Evolutionary conservation across 495 filamentous ascomycete genomes (phyloP).

Genomic region (Ramalina intermedia): DNA sequence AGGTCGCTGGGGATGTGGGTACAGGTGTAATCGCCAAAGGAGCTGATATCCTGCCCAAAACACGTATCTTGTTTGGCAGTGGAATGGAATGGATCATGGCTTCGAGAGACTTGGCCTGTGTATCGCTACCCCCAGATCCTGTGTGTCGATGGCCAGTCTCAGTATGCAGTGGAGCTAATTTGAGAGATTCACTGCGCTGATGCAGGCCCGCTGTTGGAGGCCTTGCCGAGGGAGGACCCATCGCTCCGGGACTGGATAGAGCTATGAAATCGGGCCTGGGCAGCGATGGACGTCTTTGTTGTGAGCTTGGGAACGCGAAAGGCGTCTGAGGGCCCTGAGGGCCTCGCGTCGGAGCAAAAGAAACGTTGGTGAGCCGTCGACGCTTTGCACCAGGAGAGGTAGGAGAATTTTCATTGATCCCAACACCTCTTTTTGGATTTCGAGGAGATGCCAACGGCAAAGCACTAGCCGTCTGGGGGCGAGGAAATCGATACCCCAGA

Average conservation of each 20-base stretch:
- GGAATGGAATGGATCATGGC: constrained; percentile 63
- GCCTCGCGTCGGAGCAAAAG: background rate
- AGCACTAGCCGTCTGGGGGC: background rate
- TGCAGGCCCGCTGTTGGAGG: constrained; percentile 17
- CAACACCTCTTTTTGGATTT: background rate
- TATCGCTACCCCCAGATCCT: constrained; percentile 14
- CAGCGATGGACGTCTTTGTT: constrained; percentile 13
- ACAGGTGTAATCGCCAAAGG: constrained; percentile 34
- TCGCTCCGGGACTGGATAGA: constrained; percentile 17
- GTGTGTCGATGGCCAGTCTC: constrained; percentile 1
- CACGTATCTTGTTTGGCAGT: constrained; percentile 28
- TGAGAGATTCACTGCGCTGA: constrained; percentile 28
- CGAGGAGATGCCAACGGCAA: background rate
- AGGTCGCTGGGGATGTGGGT: constrained; percentile 22
- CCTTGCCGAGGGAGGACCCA: constrained; percentile 23
- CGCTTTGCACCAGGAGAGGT: constrained; percentile 1
- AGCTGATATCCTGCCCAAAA: constrained; percentile 54
- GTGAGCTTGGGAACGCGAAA: constrained; percentile 7
- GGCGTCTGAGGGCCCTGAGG: constrained; percentile 6
- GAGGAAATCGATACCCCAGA: background rate
- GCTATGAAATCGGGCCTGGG: constrained; percentile 17
- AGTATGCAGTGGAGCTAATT: constrained; percentile 48
- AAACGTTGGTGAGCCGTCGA: background rate
- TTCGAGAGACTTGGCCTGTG: constrained; percentile 33
- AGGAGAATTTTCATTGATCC: background rate